phyloP scores from a whole-genome alignment of 805 yeast genomes.

The Cyberlindnera lachancei region DNA sequence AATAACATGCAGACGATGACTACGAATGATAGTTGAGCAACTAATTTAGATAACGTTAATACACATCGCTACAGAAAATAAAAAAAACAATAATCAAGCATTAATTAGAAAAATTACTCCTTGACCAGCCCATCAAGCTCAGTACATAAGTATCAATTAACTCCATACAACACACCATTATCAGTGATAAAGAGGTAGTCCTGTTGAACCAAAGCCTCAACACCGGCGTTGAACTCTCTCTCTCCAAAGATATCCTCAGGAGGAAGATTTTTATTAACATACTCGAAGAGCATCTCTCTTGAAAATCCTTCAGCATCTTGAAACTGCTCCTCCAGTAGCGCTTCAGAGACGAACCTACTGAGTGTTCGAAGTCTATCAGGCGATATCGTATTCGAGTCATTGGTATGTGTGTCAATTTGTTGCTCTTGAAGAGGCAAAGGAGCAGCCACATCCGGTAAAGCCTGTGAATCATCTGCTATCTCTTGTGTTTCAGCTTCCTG shows the following conservation, averaged over 20 bases:
- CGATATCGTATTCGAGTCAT: constrained; percentile 7
- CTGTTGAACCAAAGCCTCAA: constrained; percentile 23
- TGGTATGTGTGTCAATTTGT: neutral
- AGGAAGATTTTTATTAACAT: constrained; percentile 27
- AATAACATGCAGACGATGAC: constrained; percentile 8
- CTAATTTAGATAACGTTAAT: neutral
- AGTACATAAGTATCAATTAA: constrained; percentile 5
- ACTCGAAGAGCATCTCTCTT: constrained; percentile 23
- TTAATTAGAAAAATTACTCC: neutral
- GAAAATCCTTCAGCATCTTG: constrained; percentile 26
- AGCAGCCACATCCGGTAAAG: neutral
- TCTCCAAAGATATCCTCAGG: constrained; percentile 29
- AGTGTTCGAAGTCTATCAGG: constrained; percentile 10
- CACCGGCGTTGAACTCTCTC: constrained; percentile 31
- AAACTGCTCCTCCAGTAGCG: constrained; percentile 9
- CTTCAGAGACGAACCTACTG: constrained; percentile 6
- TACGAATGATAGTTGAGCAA: neutral
- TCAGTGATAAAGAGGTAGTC: constrained; percentile 28
- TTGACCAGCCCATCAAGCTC: neutral
- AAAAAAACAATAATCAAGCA: neutral
- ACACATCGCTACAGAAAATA: neutral
- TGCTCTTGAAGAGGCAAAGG: constrained; percentile 5
- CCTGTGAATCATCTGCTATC: neutral
- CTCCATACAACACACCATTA: constrained; percentile 11
- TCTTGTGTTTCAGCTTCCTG: constrained; percentile 2